Base-by-base conservation (phyloP, 2,329 filamentous ascomycete genomes). In the Arthroderma uncinatum region DNA sequence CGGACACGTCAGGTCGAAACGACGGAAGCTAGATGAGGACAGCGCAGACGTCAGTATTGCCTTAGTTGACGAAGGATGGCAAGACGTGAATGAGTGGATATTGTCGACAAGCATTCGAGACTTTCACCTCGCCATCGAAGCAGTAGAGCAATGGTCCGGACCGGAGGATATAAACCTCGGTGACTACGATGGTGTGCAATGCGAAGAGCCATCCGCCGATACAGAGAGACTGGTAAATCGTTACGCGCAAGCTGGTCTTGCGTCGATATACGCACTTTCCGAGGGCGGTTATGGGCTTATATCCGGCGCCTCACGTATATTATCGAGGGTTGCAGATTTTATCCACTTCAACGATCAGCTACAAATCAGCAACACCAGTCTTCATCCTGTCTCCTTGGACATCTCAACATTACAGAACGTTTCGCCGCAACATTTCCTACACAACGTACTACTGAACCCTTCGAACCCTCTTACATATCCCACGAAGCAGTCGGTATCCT, bases 161-260 rank as follows among this genome's bases (percentile, higher is more conserved):
- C 82, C 82, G 1, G 68, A 71, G 39, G 80, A 84, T 65, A 73
- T 82, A 37, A 80, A 84, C 58, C 65, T 83, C 4, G 81, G 80
- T 14, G 80, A 78, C 4, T 80, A 78, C 60, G 73, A 71, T 40
- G 71, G 73, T 28, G 69, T 69, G 1, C 68, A 71, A 12, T 65
- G 66, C 14, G 65, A 67, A n/a, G 69, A 72, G 30, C 64, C 36
- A 14, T 48, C 57, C 4, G 47, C 10, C 7, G 44, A 58, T 19
- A 53, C 30, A 16, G 33, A 54, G 25, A 19, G 47, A 30, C 25
- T 34, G 25, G 23, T 60, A 30, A 19, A 4, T 50, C 47, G 25
- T n/a, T 84, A 84, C 64, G 79, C 77, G 1, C 82, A 84, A 64
- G 74, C 79, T 25, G 80, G 77, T 5, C 74, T 85, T 60, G 79